These are phyloP conservation scores for Coix lacrymajobi DNA, from an alignment of 176 grass and related monocot genomes.

Conservation along the genomic window DNA sequence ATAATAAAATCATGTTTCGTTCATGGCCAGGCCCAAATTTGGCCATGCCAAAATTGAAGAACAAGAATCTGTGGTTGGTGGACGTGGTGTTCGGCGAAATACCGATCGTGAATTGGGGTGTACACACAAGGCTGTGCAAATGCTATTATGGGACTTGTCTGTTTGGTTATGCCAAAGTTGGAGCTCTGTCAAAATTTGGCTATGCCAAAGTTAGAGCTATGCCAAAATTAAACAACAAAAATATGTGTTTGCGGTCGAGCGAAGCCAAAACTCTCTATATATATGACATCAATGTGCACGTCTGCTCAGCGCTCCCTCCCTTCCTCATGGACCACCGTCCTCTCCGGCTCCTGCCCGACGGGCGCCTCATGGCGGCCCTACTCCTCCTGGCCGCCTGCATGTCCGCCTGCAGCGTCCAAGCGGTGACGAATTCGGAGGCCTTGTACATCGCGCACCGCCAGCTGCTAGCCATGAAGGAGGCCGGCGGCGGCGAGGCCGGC, in stretches of 20 bases:
- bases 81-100: no score
- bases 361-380: conserved; percentile 6
- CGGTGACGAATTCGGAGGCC: conserved; percentile 29
- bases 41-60: not conserved
- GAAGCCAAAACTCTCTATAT: no score
- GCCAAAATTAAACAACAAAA: no score
- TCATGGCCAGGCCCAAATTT: not conserved
- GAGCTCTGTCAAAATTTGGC: no score
- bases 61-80: not conserved
- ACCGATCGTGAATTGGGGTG: no score
- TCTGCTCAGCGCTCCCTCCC: not conserved
- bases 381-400: not conserved
- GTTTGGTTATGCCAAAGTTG: no score
- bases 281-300: no score
- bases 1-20: not conserved
- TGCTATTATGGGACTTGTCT: no score
- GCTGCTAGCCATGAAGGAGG: conserved; percentile 34
- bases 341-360: not conserved
- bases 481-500: not conserved
- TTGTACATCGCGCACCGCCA: conserved; percentile 43
- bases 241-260: no score
- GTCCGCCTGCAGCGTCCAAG: not conserved
- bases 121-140: no score
- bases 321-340: conserved; percentile 8
- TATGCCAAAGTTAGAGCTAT: no score